Base-by-base conservation (phyloP, 1,284 basidiomycete species). In the Cryptococcus floricola region DNA sequence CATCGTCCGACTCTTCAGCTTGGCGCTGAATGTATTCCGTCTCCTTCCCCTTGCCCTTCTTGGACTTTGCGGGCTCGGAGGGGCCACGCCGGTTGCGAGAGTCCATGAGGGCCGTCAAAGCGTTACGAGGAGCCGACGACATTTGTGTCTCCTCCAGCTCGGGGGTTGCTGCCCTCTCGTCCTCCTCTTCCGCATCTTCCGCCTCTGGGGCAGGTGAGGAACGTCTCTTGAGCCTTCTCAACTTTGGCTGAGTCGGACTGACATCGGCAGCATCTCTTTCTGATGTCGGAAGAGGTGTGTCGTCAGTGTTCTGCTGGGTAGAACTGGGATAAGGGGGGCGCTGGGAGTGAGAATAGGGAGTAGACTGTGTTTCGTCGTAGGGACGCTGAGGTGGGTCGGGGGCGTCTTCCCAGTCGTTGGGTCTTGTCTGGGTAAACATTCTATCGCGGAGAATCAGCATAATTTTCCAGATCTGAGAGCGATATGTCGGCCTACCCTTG, bases 371-470 rank as follows among this genome's bases (percentile, higher is more conserved):
- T 8, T 41, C 55, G 19, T 43, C 38, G 5, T 45, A 23, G n/a
- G 42, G 10, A 10, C 31, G 31, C 31, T 34, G 43, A 34, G 45
- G 53, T 10, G 50, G 46, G 27, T 41, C 51, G 39, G 59, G 60
- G 27, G 48, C 27, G 50, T 54, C 61, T 39, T 53, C 60, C 12
- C 60, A 44, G 2, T 50, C 27, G 18, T 28, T 5, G 23, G 73
- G 73, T 41, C 63, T 69, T 8, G 73, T 73, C 44, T 75, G 73
- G 4, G 73, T 75, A 57, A 74, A 74, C 50, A 70, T 65, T 2
- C 73, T 74, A 31, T 4, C 1, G 12, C 31, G 23, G 48, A 38
- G 19, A 25, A n/a, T 52, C 27, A 38, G 27, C 9, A 37, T 16
- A 44, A n/a, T 19, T 19, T 5, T 25, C 16, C 27, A 23, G 3